Evolutionary conservation across 129 eudicot species (phyloP).

Genomic region (Flaveria linearis): DNA sequence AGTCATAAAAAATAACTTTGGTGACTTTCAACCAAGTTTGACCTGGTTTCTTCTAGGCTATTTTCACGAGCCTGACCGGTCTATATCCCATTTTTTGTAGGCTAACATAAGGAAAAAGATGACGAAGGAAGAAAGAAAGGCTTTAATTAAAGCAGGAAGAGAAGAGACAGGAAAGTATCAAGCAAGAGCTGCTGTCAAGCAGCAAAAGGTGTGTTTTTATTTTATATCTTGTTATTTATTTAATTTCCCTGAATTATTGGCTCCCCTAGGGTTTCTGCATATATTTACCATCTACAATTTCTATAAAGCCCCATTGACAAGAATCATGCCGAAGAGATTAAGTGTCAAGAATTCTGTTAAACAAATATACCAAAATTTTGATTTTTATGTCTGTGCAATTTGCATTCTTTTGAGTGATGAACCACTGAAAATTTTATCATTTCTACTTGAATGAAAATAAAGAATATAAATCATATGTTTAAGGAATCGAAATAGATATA

Average conservation of each 20-base stretch:
- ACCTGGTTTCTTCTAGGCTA: neutral
- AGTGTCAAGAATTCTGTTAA: neutral
- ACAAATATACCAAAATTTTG: neutral
- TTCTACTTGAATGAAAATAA: neutral
- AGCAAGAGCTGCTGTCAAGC: constrained; percentile 63
- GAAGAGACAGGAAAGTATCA: constrained; percentile 76
- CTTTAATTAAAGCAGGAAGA: constrained; percentile 69
- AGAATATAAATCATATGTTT: neutral
- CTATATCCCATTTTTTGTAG: constrained; percentile 29
- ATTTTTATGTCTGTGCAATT: neutral
- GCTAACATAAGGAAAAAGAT: constrained; percentile 70
- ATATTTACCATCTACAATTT: neutral
- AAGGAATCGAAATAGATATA: too few relatives aligned
- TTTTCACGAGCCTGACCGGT: neutral
- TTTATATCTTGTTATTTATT: neutral
- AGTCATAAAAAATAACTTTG: neutral
- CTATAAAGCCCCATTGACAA: neutral
- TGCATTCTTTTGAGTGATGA: neutral
- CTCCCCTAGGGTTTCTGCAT: constrained; percentile 11
- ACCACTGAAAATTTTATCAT: neutral
- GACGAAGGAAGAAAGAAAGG: constrained; percentile 79
- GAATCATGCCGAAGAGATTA: neutral
- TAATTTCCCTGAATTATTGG: constrained; percentile 7
- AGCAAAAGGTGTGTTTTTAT: constrained; percentile 66
- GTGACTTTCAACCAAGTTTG: neutral